Evolutionary conservation across 768 basidiomycete genomes (phyloP), one percentile per base, ranked within the genome.

Genomic region (Boletus rubescentipes): DNA sequence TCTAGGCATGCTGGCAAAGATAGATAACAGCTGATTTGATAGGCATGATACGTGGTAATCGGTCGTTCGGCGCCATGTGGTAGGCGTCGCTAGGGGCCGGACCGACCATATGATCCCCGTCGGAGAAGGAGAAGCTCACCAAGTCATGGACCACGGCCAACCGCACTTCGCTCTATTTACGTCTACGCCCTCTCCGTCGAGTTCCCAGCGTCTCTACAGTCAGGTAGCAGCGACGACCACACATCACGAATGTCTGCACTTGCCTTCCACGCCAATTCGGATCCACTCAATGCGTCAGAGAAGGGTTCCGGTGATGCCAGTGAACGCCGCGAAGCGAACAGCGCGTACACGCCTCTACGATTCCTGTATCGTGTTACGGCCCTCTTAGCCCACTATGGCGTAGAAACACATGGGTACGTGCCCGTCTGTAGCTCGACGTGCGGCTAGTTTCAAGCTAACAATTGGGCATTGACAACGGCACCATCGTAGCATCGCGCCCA

Each of bases 361-460:
- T 62, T 56, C 32, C 39, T 72, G 32, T 39, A 53, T 49, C 63
- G 63, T 11, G 15, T 63, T 21, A 70, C 72, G 3, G 44, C 52
- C 18, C 49, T 73, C 10, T 61, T 77, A 37, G 54, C 62, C 38
- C 69, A 61, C 42, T 71, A 70, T 57, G 75, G 74, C 3, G 63
- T 77, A 10, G 76, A 77, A 60, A 77, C 75, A 2, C 74, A 74
- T 30, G 76, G 75, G 75, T 75, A 29, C 51, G 69, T 60, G 2
- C 15, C 26, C 14, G 5, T 32, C n/a, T 5, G n/a, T 29, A 6
- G 20, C 5, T 21, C 21, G 9, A 45, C 14, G 7, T 21, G 26
- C 26, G 6, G 23, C 20, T 15, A 0, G 18, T 20, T 21, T 5
- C 42, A 8, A 39, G 4, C 26, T 20, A 20, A 3, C 8, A n/a